Evolutionary conservation across 1,284 basidiomycete genomes (phyloP), one percentile per base, ranked within the genome.

Genomic region (Ganoderma sinense): DNA sequence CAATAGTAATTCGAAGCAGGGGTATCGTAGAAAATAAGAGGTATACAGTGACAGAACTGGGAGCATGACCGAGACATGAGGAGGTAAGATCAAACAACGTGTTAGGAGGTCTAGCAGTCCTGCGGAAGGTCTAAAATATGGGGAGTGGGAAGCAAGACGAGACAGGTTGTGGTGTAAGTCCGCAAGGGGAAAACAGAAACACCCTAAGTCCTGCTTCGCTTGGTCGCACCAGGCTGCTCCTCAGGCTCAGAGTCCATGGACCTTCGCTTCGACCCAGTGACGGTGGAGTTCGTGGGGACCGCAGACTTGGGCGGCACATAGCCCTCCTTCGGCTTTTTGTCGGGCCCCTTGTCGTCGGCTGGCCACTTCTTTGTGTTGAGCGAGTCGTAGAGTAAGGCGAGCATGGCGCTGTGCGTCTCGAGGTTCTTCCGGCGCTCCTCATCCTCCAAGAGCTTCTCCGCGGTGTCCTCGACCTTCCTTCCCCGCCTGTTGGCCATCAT

Each of bases 241-340:
- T 33, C 31, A 7, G 31, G 29, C 7, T 18, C 18, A 6, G 31
- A 29, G 4, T 56, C 55, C 55, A 56, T 56, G 3, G 29, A 31
- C 3, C 55, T 29, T 7, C 55, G 55, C 26, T 56, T 56, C 55
- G 55, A 56, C 2, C 55, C 18, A 2, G 29, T 33, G 16, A 5
- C 16, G 7, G 31, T 56, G 2, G 55, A 33, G 20, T 51, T 26
- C 55, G 55, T 18, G 16, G 55, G 29, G 16, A 33, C 31, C 16
- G 55, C 55, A 20, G 55, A 56, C 55, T 56, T 56, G 29, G 55
- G 55, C 1, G 55, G 55, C 55, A 20, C 55, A 31, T 56, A 56
- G 23, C 55, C 55, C 7, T 33, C 55, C 31, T 56, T 20, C 16
- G 55, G 55, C 29, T 33, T 56, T 29, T 56, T 56, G 55, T 56